Evolutionary conservation across 805 yeast species (phyloP), one percentile per base, ranked within the genome.

Genomic region (Torulaspora maleeae): DNA sequence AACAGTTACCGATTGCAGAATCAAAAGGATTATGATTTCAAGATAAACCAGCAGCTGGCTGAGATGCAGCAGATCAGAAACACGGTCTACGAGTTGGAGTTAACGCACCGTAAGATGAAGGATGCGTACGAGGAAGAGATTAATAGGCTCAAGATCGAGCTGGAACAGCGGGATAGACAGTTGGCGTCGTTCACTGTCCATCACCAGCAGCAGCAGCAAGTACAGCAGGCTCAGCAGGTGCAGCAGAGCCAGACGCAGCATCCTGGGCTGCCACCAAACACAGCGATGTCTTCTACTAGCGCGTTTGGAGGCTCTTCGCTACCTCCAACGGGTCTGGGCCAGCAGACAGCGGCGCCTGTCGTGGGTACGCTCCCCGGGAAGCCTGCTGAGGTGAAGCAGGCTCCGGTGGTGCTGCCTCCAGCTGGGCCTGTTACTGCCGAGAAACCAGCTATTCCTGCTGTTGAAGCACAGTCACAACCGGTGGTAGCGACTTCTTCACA

Each of bases 51-150:
- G 69, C 97, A 91, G 68, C 82, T 88, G 46, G 85, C 83, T 43
- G 99, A 93, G 67, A 82, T 91, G 78, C 90, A 89, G 63, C 95
- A 86, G 64, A 89, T 91, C 47, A 79, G 96, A 60, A 95, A 89
- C 61, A 87, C 96, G 9, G 95, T 91, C 24, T 89, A 83, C 62
- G 98, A 93, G 64, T 77, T 91, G 59, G 97, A 91, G 67, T 78
- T 83, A 77, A 91, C 95, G 32, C 98, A 91, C 71, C 77, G 95
- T 56, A 86, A 87, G 63, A 86, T 93, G 77, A 90, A 91, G 70
- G 97, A 91, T 61, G 89, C 90, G 38, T 93, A 91, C 68, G 97
- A 91, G 67, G 95, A 86, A 59, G 98, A 91, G 69, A 85, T 93
- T 45, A 72, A 79, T 62, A 76, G 93, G 55, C 76, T 91, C 67